Evolutionary conservation across 345 rosid genomes (phyloP).

Genomic region (Salix udensis): DNA sequence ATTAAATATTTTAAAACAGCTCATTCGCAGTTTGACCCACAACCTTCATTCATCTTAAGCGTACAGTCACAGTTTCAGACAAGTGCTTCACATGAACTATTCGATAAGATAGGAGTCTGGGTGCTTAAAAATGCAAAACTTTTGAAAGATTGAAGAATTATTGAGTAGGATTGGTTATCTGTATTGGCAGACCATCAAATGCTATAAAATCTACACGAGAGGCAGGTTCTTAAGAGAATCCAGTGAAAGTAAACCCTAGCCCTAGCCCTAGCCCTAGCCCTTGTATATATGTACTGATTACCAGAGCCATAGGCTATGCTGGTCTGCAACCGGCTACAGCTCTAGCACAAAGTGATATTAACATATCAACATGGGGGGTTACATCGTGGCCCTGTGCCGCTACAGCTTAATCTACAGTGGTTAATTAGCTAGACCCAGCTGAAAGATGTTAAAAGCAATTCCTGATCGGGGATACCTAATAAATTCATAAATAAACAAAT

Average conservation of each 20-base stretch:
- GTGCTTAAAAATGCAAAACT: conserved; percentile 8
- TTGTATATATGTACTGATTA: neutral
- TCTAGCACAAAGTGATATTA: conserved; percentile 7
- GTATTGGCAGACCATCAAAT: neutral
- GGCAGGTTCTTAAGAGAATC: neutral
- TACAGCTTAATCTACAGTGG: conserved; percentile 20
- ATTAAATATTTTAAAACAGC: no score
- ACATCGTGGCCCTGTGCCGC: conserved; percentile 10
- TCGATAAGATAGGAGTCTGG: neutral
- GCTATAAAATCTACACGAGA: neutral
- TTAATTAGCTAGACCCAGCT: neutral
- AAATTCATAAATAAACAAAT: neutral
- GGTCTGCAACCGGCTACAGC: conserved; percentile 24
- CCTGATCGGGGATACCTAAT: neutral
- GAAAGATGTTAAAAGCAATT: neutral
- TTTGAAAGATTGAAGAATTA: neutral
- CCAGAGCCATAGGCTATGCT: conserved; percentile 30
- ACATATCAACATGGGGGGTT: conserved; percentile 13
- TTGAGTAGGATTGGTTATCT: neutral
- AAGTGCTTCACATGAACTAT: neutral
- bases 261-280: conserved; percentile 20
- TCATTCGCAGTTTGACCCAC: no score
- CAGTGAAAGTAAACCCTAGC: conserved; percentile 4
- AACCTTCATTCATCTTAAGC: no score
- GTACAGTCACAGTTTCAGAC: no score